phyloP scores from a whole-genome alignment of 257 asterid species.

The Craterostigma plantagineum region DNA sequence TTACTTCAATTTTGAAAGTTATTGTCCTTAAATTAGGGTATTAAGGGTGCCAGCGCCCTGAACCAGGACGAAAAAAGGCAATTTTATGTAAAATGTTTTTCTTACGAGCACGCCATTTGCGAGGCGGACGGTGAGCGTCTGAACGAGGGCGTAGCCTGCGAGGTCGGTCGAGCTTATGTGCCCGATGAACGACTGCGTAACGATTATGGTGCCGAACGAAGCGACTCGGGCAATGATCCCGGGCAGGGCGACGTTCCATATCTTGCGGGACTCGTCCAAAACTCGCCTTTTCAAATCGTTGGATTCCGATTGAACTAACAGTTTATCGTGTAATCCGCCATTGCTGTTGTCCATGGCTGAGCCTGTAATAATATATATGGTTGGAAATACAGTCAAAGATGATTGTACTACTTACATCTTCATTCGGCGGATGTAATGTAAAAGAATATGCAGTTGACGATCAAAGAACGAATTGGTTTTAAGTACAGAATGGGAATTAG shows the following conservation, averaged over 20 bases:
- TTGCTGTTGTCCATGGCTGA: constrained; percentile 5
- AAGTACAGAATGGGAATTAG: no score
- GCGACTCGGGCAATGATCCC: constrained; percentile 3
- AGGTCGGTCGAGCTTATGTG: constrained; percentile 1
- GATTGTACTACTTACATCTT: no score
- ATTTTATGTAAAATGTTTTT: no score
- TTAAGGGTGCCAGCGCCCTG: no score
- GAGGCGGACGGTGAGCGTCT: constrained; percentile 1
- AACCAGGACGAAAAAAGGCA: no score
- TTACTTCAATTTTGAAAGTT: no score
- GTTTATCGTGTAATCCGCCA: not conserved
- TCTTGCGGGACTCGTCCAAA: not conserved
- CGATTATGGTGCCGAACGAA: not conserved
- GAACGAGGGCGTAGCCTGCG: constrained; percentile 1
- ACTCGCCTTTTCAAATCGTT: not conserved
- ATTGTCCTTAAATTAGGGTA: no score
- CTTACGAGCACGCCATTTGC: constrained; percentile 1
- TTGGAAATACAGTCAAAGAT: no score
- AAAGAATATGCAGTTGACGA: no score
- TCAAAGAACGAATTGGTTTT: no score
- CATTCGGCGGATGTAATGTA: no score
- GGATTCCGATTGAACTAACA: not conserved
- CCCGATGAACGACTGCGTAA: constrained; percentile 1
- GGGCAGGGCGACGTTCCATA: constrained; percentile 1
- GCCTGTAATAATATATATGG: no score